phyloP scores from a whole-genome alignment of 2,329 filamentous ascomycete genomes.

The Alternaria sp. region DNA sequence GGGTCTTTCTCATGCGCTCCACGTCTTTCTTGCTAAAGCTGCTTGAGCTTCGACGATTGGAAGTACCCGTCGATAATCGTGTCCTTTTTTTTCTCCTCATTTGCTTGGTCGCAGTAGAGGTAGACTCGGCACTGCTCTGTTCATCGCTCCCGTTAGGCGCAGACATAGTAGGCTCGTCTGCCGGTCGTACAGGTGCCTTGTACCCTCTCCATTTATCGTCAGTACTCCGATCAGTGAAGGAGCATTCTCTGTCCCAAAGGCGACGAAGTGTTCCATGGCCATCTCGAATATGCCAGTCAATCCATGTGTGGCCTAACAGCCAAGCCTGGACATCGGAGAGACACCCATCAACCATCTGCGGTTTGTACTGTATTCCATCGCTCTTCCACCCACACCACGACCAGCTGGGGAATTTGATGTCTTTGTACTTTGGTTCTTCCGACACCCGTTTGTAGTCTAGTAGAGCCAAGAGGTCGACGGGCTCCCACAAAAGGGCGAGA shows the following conservation, averaged over 20 bases:
- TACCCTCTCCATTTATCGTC: neutral
- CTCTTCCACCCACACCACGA: neutral
- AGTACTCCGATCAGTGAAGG: rapidly evolving
- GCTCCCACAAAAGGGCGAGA: neutral
- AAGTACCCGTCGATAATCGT: too few species aligned
- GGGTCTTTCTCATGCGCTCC: too few species aligned
- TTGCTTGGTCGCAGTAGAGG: too few species aligned
- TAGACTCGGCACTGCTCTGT: too few species aligned
- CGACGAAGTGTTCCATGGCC: neutral
- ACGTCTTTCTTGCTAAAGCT: too few species aligned
- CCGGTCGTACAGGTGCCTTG: neutral
- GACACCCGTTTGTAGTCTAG: rapidly evolving
- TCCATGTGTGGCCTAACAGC: neutral
- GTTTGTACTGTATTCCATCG: neutral
- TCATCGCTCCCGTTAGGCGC: too few species aligned
- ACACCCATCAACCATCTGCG: neutral
- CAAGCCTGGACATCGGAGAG: neutral
- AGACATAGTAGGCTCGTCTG: too few species aligned
- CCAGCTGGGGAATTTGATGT: neutral
- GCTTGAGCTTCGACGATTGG: too few species aligned
- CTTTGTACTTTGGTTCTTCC: neutral
- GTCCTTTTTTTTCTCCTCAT: too few species aligned
- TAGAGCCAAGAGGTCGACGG: rapidly evolving
- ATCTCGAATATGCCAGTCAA: neutral
- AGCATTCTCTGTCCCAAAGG: neutral